phyloP scores from a whole-genome alignment of 306 rosid species.

The Prunus davidiana region DNA sequence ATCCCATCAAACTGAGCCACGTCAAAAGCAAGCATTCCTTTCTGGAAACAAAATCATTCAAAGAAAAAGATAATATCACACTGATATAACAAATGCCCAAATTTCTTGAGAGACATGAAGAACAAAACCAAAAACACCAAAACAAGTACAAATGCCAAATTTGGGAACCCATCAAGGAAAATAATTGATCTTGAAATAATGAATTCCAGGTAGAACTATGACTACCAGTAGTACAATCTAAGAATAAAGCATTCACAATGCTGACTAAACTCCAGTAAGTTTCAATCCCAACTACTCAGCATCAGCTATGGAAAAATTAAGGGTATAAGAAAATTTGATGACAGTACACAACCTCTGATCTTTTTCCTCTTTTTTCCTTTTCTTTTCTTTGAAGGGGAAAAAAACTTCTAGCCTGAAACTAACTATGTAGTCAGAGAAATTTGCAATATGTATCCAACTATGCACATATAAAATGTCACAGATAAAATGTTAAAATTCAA shows the following conservation, averaged over 20 bases:
- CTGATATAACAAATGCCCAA: constrained; percentile 2
- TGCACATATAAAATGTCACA: no score
- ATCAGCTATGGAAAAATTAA: not conserved
- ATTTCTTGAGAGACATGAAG: not conserved
- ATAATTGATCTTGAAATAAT: not conserved
- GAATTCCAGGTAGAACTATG: not conserved
- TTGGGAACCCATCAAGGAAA: not conserved
- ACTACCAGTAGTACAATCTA: not conserved
- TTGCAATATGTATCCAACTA: not conserved
- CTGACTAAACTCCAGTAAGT: not conserved
- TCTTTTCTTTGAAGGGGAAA: not conserved
- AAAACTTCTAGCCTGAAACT: not conserved
- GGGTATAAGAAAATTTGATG: not conserved
- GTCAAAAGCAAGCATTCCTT: constrained; percentile 92
- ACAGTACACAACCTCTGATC: not conserved
- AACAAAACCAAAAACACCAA: not conserved
- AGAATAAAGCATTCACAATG: not conserved
- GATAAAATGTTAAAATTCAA: no score
- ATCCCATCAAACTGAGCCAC: constrained; percentile 91
- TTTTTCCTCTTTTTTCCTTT: not conserved
- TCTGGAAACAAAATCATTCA: constrained; percentile 53
- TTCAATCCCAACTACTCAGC: not conserved
- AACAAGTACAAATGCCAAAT: no score
- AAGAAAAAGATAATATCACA: constrained; percentile 4
- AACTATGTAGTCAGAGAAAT: not conserved